Evolutionary conservation across 495 filamentous ascomycete species (phyloP).

Genomic region (Chaetomium tenue): DNA sequence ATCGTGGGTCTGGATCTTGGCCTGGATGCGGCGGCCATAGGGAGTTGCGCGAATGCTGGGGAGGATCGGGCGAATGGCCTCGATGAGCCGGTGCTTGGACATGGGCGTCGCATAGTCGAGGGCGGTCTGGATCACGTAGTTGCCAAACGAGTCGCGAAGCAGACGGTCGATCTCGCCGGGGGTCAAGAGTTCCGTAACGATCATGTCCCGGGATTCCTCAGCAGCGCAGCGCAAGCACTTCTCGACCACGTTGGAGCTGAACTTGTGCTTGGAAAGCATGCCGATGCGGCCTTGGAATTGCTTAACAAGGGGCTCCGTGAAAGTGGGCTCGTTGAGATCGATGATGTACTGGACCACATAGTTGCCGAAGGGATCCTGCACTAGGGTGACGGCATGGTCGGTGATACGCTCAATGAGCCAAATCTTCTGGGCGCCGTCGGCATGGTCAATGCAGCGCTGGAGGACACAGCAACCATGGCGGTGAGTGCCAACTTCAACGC

Average conservation of each 20-base stretch:
- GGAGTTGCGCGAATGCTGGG: constrained; percentile 81
- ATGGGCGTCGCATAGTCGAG: constrained; percentile 75
- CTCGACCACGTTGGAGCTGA: constrained; percentile 98
- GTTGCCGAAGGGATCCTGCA: constrained; percentile 97
- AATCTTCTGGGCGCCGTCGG: constrained; percentile 81
- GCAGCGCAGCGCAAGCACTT: constrained; percentile 88
- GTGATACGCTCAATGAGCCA: constrained; percentile 86
- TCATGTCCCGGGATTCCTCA: constrained; percentile 63
- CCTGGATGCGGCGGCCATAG: constrained; percentile 86
- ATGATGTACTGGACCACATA: constrained; percentile 99
- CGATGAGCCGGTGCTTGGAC: constrained; percentile 70
- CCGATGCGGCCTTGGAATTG: constrained; percentile 73
- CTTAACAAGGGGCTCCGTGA: constrained; percentile 79
- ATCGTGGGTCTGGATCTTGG: constrained; percentile 65
- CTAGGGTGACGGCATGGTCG: constrained; percentile 71
- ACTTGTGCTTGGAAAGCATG: constrained; percentile 89
- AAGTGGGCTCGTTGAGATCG: constrained; percentile 76
- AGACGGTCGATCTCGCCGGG: constrained; percentile 78
- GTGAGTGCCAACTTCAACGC: constrained; percentile 90
- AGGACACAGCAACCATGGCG: constrained; percentile 97
- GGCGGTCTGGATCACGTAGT: constrained; percentile 97
- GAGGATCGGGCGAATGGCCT: constrained; percentile 78
- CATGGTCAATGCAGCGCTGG: constrained; percentile 97
- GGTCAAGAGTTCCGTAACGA: constrained; percentile 78
- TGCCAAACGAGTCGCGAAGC: constrained; percentile 86